Evolutionary conservation across 371 early-diverging fungal species (phyloP).

Genomic region (Nematocida parisii): DNA sequence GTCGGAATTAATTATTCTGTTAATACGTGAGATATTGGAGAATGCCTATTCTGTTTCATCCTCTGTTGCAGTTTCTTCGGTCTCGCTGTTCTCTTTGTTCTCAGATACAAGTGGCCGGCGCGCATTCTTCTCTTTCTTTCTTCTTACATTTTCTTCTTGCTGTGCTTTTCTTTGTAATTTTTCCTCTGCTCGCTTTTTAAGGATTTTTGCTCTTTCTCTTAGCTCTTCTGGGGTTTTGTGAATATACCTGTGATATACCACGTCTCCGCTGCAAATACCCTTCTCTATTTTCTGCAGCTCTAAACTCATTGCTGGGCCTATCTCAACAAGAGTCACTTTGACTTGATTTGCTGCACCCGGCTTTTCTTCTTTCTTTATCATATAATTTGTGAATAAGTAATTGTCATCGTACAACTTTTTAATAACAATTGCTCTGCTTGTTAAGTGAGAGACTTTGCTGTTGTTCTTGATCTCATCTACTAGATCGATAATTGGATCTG

Average conservation of each 20-base stretch:
- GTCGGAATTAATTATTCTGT: too few species aligned
- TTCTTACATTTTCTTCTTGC: constrained; percentile 56
- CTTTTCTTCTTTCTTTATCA: constrained; percentile 53
- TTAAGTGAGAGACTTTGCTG: constrained; percentile 5
- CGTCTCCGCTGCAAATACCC: constrained; percentile 84
- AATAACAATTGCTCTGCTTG: constrained; percentile 40
- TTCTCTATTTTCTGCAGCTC: constrained; percentile 80
- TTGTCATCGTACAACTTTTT: constrained; percentile 31
- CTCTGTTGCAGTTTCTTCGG: neutral
- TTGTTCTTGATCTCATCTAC: constrained; percentile 44
- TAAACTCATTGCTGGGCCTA: constrained; percentile 84
- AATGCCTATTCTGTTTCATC: neutral
- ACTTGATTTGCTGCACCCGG: constrained; percentile 40
- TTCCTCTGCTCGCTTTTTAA: constrained; percentile 9
- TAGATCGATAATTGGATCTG: constrained; percentile 36
- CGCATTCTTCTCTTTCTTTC: constrained; percentile 39
- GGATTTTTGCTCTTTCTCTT: constrained; percentile 1
- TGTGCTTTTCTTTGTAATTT: constrained; percentile 18
- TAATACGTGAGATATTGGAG: too few species aligned
- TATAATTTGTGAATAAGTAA: constrained; percentile 46
- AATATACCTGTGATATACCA: constrained; percentile 73
- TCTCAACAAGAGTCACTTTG: constrained; percentile 73
- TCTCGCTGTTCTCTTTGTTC: neutral
- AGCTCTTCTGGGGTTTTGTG: constrained; percentile 54
- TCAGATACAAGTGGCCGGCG: neutral